These are phyloP conservation scores for Metarhizium album DNA, from an alignment of 2,329 filamentous ascomycete species.

Conservation along the genomic window DNA sequence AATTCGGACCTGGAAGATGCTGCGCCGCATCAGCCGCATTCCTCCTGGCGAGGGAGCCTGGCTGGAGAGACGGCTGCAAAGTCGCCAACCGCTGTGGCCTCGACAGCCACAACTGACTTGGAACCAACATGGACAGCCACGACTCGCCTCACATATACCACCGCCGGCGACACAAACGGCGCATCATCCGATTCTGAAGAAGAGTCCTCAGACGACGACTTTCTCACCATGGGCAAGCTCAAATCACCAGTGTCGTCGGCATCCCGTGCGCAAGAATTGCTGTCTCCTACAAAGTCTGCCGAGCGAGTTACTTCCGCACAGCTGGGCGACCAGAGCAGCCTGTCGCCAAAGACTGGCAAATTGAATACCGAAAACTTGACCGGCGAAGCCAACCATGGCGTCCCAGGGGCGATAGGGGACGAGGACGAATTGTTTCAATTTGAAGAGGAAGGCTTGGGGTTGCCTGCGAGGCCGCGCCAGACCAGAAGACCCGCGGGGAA, in stretches of 20 bases:
- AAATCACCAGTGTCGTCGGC: neutral
- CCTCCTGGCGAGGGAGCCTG: neutral
- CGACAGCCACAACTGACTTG: neutral
- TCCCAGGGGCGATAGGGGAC: constrained; percentile 7
- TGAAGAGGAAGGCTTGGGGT: constrained; percentile 25
- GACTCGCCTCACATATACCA: neutral
- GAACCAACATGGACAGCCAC: neutral
- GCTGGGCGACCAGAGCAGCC: neutral
- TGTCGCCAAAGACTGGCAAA: neutral
- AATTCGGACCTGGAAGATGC: constrained; percentile 22
- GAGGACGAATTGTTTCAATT: constrained; percentile 37
- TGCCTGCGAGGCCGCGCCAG: constrained; percentile 9
- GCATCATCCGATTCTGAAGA: constrained; percentile 13
- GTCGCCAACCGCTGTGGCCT: neutral
- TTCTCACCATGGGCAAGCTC: constrained; percentile 27
- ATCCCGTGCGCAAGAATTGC: neutral
- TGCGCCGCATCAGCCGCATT: constrained; percentile 4
- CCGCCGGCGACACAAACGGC: neutral
- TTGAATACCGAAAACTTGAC: neutral
- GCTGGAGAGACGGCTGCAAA: neutral
- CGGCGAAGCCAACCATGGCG: neutral
- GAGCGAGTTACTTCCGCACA: constrained; percentile 4
- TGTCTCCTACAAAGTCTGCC: constrained; percentile 16
- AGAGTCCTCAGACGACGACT: constrained; percentile 29
- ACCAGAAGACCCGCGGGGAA: neutral